A percentile compares a stretch with the other conserved stretches of the same genome.
phyloP scores from a whole-genome alignment of 805 yeast species.

The Candida montana region DNA sequence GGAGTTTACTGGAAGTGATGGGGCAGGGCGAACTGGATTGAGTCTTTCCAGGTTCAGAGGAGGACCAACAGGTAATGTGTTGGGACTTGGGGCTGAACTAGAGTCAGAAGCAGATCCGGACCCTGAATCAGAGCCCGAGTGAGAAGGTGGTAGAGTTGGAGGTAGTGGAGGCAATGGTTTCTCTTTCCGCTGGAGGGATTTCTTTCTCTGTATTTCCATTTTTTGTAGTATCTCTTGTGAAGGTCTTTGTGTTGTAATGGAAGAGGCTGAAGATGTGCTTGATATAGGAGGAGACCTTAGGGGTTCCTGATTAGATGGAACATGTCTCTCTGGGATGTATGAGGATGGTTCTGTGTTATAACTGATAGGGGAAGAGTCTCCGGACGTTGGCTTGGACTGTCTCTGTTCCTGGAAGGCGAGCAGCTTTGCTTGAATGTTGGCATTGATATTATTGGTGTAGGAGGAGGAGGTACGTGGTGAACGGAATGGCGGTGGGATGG shows the following conservation, averaged over 20 bases:
- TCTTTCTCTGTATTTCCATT: conserved; percentile 19
- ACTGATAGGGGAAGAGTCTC: conserved; percentile 9
- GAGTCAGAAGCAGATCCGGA: not conserved
- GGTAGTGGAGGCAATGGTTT: conserved; percentile 39
- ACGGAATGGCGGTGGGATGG: conserved; percentile 5
- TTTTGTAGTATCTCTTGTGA: conserved; percentile 12
- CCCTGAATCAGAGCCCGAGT: not conserved
- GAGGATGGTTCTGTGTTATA: conserved; percentile 6
- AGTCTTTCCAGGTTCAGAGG: conserved; percentile 4
- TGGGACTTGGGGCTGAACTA: not conserved
- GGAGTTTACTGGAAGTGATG: conserved; percentile 29
- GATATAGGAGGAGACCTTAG: not conserved
- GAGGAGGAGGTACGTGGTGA: conserved; percentile 24
- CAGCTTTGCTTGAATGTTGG: conserved; percentile 82
- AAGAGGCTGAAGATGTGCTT: conserved; percentile 15
- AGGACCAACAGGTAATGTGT: not conserved
- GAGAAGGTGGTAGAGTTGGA: conserved; percentile 12
- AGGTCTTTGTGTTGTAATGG: conserved; percentile 7
- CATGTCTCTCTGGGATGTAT: not conserved
- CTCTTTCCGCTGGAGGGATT: conserved; percentile 14
- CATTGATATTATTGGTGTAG: conserved; percentile 42
- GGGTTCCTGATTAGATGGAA: not conserved
- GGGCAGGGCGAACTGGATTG: conserved; percentile 26
- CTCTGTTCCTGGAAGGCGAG: conserved; percentile 85
- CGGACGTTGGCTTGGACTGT: conserved; percentile 35